Evolutionary conservation across 2,329 filamentous ascomycete species (phyloP).

Genomic region (Massarina eburnea): DNA sequence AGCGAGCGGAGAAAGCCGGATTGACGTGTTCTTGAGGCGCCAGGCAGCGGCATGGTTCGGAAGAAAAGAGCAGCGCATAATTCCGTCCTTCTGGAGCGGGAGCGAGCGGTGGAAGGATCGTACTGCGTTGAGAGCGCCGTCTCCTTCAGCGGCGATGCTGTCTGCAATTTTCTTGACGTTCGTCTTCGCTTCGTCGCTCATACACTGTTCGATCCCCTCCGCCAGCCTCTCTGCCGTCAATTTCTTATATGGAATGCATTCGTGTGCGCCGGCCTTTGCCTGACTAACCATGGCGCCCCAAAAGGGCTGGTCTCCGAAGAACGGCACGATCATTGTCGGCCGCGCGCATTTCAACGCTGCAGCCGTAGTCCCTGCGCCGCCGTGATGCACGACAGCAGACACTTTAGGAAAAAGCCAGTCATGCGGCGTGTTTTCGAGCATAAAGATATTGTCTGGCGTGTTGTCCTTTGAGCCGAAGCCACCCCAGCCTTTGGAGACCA

Average conservation of each 20-base stretch:
- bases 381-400: conserved; percentile 69
- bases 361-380: conserved; percentile 76
- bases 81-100: conserved; percentile 45
- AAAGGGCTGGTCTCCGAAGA: conserved; percentile 79
- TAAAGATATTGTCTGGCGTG: conserved; percentile 62
- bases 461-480: conserved; percentile 61
- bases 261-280: conserved; percentile 64
- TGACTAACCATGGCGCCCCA: conserved; percentile 72
- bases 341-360: conserved; percentile 71
- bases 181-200: conserved; percentile 61
- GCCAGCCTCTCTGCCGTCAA: conserved; percentile 65
- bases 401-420: conserved; percentile 75
- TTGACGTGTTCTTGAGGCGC: conserved; percentile 62
- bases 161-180: conserved; percentile 63
- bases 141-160: conserved; percentile 62
- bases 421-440: conserved; percentile 74
- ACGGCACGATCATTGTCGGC: conserved; percentile 76
- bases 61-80: conserved; percentile 67
- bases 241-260: conserved; percentile 67
- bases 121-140: conserved; percentile 71
- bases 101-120: conserved; percentile 66
- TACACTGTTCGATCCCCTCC: conserved; percentile 69
- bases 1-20: conserved; percentile 65
- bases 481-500: conserved; percentile 77
- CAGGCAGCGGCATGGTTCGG: conserved; percentile 66